Percentiles rank a stretch among this genome's conserved stretches.
Conservation (phyloP, 208 protist genomes). For the Novymonas esmeraldas region DNA sequence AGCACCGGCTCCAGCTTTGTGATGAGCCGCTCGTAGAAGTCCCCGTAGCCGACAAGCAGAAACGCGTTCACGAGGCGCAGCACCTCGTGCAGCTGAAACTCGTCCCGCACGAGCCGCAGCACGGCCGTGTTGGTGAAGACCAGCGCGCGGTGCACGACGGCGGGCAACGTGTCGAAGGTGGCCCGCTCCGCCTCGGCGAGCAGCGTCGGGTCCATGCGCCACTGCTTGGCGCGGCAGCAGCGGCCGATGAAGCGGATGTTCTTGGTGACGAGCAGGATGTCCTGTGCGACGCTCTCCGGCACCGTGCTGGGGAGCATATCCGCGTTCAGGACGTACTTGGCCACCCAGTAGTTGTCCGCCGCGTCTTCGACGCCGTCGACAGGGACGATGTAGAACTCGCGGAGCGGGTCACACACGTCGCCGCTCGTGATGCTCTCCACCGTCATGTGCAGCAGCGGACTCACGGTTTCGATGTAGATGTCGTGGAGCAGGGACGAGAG, state of each 20-base stretch:
- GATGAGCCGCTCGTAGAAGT: constrained; percentile 75
- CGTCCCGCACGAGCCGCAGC: constrained; percentile 48
- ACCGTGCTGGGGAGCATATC: constrained; percentile 71
- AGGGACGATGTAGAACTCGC: constrained; percentile 63
- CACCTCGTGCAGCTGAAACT: constrained; percentile 59
- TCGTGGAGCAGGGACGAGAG: constrained; percentile 48
- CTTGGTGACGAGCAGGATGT: constrained; percentile 59
- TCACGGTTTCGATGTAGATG: constrained; percentile 66
- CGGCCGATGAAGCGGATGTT: constrained; percentile 68
- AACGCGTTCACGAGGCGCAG: constrained; percentile 67
- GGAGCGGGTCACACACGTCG: constrained; percentile 59
- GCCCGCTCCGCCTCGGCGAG: constrained; percentile 41
- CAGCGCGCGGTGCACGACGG: constrained; percentile 40
- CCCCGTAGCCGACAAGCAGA: constrained; percentile 64
- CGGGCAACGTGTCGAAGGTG: constrained; percentile 47
- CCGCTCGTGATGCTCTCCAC: constrained; percentile 58
- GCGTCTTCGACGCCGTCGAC: constrained; percentile 44
- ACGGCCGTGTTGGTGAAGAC: constrained; percentile 64
- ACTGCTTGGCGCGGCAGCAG: constrained; percentile 64
- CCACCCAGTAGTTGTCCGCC: constrained; percentile 56
- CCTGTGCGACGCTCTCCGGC: constrained; percentile 38
- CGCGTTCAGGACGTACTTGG: constrained; percentile 48
- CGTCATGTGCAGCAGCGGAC: constrained; percentile 61
- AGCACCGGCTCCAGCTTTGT: constrained; percentile 53
- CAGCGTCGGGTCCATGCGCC: constrained; percentile 59